Evolutionary conservation across 108 stramenopile species (phyloP).

Genomic region (Conticribra weissflogii): DNA sequence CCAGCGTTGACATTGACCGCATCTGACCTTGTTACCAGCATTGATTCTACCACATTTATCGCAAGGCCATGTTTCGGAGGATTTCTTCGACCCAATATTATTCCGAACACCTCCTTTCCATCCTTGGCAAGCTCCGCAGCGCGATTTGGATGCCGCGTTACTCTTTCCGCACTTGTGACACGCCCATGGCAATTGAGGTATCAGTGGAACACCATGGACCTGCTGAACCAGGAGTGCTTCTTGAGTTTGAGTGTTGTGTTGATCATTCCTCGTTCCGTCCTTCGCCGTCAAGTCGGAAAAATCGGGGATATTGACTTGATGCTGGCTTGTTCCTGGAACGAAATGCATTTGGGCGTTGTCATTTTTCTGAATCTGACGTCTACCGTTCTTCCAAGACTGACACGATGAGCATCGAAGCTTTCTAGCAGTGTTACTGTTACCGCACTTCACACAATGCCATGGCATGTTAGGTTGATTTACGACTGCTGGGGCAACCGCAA

Average conservation of each 20-base stretch:
- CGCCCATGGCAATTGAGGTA: slow-evolving; percentile 1
- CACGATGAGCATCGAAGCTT: slow-evolving; percentile 12
- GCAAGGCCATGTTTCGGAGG: neutral
- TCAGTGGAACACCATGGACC: neutral
- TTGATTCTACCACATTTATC: neutral
- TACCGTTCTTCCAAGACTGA: slow-evolving; percentile 19
- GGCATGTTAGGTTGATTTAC: slow-evolving; percentile 4
- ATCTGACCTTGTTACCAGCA: neutral
- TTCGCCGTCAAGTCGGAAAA: too few relatives aligned
- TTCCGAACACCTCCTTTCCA: slow-evolving; percentile 1
- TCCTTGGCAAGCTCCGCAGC: slow-evolving; percentile 12
- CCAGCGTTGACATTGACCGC: slow-evolving; percentile 1
- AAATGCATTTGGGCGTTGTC: too few relatives aligned
- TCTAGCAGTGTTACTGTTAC: neutral
- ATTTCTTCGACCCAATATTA: neutral
- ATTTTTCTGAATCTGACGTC: neutral
- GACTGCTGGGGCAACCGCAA: too few relatives aligned
- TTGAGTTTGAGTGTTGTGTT: neutral
- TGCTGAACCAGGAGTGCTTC: neutral
- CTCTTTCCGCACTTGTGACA: slow-evolving; percentile 5
- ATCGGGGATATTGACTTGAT: too few relatives aligned
- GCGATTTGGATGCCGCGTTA: slow-evolving; percentile 2
- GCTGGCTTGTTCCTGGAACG: too few relatives aligned
- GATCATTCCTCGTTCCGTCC: neutral
- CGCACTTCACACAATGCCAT: slow-evolving; percentile 13